A percentile compares a stretch with the other conserved stretches of the same genome.
Conservation (phyloP, 2,329 filamentous ascomycete genomes). For the Lasiodiplodia gonubiensis region DNA sequence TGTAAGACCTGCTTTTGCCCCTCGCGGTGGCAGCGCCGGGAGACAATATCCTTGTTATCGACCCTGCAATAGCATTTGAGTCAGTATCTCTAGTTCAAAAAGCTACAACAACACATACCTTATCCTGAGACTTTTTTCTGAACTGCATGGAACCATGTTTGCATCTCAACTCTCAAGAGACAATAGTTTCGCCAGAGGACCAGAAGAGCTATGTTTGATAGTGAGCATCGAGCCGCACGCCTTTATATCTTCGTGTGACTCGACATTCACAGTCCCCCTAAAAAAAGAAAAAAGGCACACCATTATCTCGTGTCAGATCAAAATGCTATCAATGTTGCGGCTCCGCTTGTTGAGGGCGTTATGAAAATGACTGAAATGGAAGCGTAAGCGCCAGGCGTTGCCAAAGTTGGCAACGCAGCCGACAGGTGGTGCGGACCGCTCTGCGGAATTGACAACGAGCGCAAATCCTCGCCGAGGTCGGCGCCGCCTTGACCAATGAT, state of each 20-base stretch:
- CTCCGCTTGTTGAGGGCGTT: neutral
- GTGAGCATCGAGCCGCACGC: neutral
- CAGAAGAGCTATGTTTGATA: too few species aligned
- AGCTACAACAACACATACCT: too few species aligned
- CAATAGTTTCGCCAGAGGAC: too few species aligned
- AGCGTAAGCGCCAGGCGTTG: neutral
- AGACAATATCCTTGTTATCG: constrained; percentile 1
- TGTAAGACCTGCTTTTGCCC: neutral
- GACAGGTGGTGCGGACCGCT: constrained; percentile 2
- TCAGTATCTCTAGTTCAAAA: too few species aligned
- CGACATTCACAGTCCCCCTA: neutral
- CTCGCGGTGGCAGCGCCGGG: neutral
- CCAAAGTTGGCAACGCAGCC: neutral
- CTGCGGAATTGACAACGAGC: neutral
- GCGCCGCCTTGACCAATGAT: neutral
- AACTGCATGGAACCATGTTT: neutral
- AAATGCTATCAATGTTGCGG: neutral
- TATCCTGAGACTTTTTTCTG: neutral
- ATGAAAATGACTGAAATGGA: neutral
- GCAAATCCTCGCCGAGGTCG: neutral
- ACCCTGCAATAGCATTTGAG: neutral
- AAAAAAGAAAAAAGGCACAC: neutral
- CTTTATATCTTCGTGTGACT: neutral
- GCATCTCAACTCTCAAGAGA: too few species aligned
- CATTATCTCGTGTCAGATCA: neutral